phyloP scores from a whole-genome alignment of 352 stramenopile species.

The Phytophthora megakarya region DNA sequence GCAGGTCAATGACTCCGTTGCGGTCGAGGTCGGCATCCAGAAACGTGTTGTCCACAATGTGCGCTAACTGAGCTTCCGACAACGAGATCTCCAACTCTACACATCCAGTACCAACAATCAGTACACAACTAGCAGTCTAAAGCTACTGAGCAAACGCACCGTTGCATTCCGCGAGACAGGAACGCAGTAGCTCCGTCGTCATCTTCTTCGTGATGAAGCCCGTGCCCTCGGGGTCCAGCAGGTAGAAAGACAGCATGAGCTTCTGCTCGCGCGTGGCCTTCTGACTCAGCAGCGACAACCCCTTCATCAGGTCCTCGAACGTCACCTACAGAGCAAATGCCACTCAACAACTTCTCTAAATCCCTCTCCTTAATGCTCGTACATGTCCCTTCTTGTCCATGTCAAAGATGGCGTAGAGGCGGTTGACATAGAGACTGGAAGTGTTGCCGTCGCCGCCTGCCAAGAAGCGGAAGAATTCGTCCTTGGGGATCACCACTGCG shows the following conservation, averaged over 20 bases:
- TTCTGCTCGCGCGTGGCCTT: slow-evolving; percentile 88
- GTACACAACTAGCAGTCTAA: slow-evolving; percentile 5
- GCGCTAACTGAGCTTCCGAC: slow-evolving; percentile 73
- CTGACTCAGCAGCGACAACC: slow-evolving; percentile 81
- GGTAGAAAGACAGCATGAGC: slow-evolving; percentile 85
- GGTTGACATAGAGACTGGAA: slow-evolving; percentile 83
- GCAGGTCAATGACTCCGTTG: slow-evolving; percentile 78
- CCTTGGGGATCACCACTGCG: slow-evolving; percentile 78
- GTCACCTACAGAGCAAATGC: slow-evolving; percentile 52
- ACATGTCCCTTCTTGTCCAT: slow-evolving; percentile 76
- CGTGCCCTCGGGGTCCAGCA: slow-evolving; percentile 77
- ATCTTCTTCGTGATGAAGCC: slow-evolving; percentile 86
- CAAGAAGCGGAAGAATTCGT: slow-evolving; percentile 88
- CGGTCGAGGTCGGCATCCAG: slow-evolving; percentile 77
- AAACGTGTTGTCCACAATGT: slow-evolving; percentile 87
- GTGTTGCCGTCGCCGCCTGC: slow-evolving; percentile 64
- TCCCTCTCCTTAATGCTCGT: slow-evolving; percentile 8
- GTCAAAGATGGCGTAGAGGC: slow-evolving; percentile 88
- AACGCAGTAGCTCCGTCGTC: slow-evolving; percentile 81
- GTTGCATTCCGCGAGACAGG: slow-evolving; percentile 84
- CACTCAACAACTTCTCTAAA: not conserved
- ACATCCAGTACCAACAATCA: slow-evolving; percentile 13
- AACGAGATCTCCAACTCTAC: slow-evolving; percentile 80
- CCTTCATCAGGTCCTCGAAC: slow-evolving; percentile 84
- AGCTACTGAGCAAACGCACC: slow-evolving; percentile 41